Evolutionary conservation across 139 green algal species (phyloP).

Genomic region (Pleodorina starrii): DNA sequence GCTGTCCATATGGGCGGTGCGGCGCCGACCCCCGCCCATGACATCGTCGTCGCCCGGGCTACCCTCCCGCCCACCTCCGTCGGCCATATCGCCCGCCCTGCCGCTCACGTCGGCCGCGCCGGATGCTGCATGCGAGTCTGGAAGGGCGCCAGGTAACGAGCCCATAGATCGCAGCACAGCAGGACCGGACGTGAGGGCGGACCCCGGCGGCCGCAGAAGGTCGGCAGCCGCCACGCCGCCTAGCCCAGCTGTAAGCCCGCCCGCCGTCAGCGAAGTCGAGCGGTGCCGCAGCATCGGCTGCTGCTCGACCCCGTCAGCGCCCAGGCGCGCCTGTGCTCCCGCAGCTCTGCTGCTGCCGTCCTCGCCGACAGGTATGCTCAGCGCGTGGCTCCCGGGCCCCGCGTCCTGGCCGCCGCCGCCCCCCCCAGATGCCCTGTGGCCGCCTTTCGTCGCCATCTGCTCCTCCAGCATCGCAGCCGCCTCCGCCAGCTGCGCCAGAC

Average conservation of each 20-base stretch:
- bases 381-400: not conserved
- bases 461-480: constrained; percentile 42
- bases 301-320: constrained; percentile 11
- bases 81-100: not conserved
- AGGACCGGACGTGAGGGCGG: not conserved
- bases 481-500: constrained; percentile 34
- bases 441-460: not conserved
- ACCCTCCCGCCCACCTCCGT: not conserved
- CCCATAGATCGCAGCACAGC: not conserved
- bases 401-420: not conserved
- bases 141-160: not conserved
- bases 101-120: not conserved
- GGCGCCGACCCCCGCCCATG: not conserved
- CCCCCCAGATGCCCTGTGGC: not conserved
- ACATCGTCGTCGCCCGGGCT: not conserved
- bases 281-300: not conserved
- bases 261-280: not conserved
- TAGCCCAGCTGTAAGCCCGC: not conserved
- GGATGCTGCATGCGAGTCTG: not conserved
- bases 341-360: not conserved
- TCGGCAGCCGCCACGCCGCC: not conserved
- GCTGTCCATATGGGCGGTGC: not conserved
- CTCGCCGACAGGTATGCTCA: not conserved
- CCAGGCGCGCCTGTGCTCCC: not conserved
- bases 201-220: not conserved